A percentile compares a stretch with the other conserved stretches of the same genome.
Evolutionary conservation across 225 moss, liverwort and hornwort genomes (phyloP).

Genomic region (Straminergon stramineum): DNA sequence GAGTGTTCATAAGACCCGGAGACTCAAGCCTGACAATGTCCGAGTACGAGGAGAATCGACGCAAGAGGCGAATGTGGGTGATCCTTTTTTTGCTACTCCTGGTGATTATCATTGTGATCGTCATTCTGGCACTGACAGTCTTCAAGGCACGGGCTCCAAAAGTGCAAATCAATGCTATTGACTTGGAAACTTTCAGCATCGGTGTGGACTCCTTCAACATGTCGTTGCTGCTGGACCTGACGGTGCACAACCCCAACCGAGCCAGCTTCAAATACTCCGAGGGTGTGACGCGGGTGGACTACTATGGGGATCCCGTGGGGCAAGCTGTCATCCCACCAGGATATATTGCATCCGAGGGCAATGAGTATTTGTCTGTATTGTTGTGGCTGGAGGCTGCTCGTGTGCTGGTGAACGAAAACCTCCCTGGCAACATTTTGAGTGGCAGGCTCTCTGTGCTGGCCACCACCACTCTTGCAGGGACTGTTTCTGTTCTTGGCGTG

Average conservation of each 20-base stretch:
- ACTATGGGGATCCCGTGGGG: constrained; percentile 23
- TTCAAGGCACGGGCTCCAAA: constrained; percentile 19
- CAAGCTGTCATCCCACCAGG: constrained; percentile 20
- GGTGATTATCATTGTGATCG: neutral
- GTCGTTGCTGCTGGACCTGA: constrained; percentile 29
- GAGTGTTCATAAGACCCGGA: constrained; percentile 11
- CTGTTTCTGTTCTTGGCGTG: constrained; percentile 8
- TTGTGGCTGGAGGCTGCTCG: constrained; percentile 18
- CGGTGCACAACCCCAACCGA: constrained; percentile 31
- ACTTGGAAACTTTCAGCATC: constrained; percentile 20
- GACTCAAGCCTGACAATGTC: constrained; percentile 11
- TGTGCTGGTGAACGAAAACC: constrained; percentile 9
- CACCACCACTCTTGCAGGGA: constrained; percentile 13
- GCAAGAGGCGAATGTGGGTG: constrained; percentile 13
- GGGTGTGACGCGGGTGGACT: constrained; percentile 14
- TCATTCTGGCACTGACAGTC: constrained; percentile 21
- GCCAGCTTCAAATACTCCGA: constrained; percentile 23
- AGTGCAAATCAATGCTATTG: constrained; percentile 20
- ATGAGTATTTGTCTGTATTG: constrained; percentile 26
- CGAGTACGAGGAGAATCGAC: constrained; percentile 17
- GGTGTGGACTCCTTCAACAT: constrained; percentile 5
- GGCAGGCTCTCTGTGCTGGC: constrained; percentile 22
- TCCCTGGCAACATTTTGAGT: neutral
- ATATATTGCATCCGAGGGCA: neutral
- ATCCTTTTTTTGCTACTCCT: neutral